Base-by-base conservation (phyloP, 164 flowering plant genomes). In the Saururus chinensis region DNA sequence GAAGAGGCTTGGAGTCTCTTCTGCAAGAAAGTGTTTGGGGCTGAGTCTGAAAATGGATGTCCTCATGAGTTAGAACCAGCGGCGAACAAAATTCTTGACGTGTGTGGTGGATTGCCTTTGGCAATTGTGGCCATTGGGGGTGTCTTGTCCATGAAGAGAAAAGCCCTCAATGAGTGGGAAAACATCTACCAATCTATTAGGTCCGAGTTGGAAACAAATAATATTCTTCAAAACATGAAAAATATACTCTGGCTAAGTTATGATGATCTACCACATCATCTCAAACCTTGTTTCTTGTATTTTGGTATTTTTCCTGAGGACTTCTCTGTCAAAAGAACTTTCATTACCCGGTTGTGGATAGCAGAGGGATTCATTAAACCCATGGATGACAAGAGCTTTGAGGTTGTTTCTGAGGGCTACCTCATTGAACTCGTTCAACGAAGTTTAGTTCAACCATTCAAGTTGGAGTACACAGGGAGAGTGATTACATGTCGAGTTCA, bases 401-500 rank as follows among this genome's bases (percentile, higher is more conserved):
- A 63, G 14, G 63, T n/a, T n/a, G n/a, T 68, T 0, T 63, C 61
- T 7, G 56, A 59, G 16, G 58, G 14, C 21, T 68, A 63, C 48
- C 23, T 68, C 11, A 17, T 10, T 9, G 62, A 68, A 41, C 62
- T 58, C 4, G 52, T 57, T 21, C 52, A 9, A 7, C 16, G 62
- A 12, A 57, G 53, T 51, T 11, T 62, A 53, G 23, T 60, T 22
- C 66, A 64, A 59, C 78, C 67, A 21, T 53, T 55, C 17, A 58
- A 66, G 58, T 68, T 58, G n/a, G n/a, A n/a, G n/a, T n/a, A n/a
- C n/a, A n/a, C n/a, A n/a, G n/a, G n/a, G n/a, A n/a, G n/a, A n/a
- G 71, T 66, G 17, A 78, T 71, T 60, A 30, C 67, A 17, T 76
- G 74, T 63, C 62, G 71, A 12, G 61, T 82, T 22, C 90, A 82